phyloP scores from a whole-genome alignment of 2,329 filamentous ascomycete genomes.

The Lasiodiplodia sp. region DNA sequence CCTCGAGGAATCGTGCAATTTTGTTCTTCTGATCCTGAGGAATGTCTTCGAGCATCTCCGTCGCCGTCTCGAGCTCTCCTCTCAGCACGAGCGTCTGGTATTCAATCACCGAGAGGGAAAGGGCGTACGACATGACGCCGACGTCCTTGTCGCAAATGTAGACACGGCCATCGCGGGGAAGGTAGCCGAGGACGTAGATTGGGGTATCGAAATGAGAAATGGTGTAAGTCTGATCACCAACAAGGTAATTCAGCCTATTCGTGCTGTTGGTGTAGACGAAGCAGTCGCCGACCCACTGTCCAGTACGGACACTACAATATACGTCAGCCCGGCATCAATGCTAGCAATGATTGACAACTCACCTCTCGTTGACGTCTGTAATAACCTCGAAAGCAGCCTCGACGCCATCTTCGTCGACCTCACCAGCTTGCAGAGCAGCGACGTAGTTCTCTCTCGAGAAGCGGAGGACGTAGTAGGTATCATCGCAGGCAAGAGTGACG shows the following conservation, averaged over 20 bases:
- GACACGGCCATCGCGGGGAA: conserved; percentile 91
- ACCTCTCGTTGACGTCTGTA: conserved; percentile 92
- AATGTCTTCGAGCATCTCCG: conserved; percentile 82
- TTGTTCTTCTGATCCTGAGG: conserved; percentile 96
- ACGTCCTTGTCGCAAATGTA: conserved; percentile 98
- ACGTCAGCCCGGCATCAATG: not conserved
- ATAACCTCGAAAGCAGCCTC: conserved; percentile 96
- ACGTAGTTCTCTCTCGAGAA: conserved; percentile 90
- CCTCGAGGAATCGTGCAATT: conserved; percentile 95
- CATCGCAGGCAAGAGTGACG: conserved; percentile 90
- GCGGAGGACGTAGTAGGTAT: conserved; percentile 91
- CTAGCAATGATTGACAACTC: not conserved
- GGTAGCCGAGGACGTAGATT: conserved; percentile 94
- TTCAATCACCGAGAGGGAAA: conserved; percentile 92
- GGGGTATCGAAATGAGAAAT: conserved; percentile 96
- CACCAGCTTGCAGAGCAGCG: conserved; percentile 79
- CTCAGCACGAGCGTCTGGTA: conserved; percentile 96
- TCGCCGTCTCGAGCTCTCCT: conserved; percentile 89
- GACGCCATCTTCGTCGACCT: conserved; percentile 88
- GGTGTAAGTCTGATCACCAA: conserved; percentile 97
- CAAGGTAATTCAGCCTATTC: conserved; percentile 96
- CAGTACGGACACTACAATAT: conserved; percentile 76
- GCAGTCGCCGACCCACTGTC: conserved; percentile 98
- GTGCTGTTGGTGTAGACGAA: conserved; percentile 99
- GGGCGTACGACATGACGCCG: conserved; percentile 83